Conservation (phyloP, 2,329 filamentous ascomycete genomes). For the Neopestalotiopsis rosae region DNA sequence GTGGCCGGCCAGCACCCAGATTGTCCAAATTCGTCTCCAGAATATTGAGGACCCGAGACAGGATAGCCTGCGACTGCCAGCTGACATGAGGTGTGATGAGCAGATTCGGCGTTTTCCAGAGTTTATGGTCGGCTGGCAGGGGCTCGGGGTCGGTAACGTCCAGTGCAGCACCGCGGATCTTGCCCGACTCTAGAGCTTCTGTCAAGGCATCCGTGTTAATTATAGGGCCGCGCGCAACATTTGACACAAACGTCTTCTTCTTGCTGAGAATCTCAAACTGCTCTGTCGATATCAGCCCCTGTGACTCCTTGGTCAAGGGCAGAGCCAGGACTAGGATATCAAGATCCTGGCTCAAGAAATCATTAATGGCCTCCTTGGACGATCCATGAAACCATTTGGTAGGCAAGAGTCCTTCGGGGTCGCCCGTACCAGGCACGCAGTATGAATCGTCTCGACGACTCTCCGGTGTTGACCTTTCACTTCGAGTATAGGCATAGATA, state of each 20-base stretch:
- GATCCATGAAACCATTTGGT: constrained; percentile 47
- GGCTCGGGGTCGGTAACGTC: constrained; percentile 77
- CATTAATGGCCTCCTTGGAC: constrained; percentile 36
- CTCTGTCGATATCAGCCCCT: constrained; percentile 45
- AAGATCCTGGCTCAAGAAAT: constrained; percentile 46
- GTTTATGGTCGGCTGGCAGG: constrained; percentile 62
- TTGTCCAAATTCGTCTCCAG: constrained; percentile 34
- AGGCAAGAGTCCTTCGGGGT: constrained; percentile 45
- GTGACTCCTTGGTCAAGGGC: constrained; percentile 45
- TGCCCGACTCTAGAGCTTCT: constrained; percentile 50
- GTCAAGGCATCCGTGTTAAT: constrained; percentile 54
- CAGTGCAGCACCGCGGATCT: constrained; percentile 62
- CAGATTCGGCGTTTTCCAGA: constrained; percentile 69
- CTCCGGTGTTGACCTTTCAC: constrained; percentile 62
- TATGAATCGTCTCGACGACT: constrained; percentile 64
- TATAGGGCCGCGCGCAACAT: constrained; percentile 61
- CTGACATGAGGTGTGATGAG: constrained; percentile 53
- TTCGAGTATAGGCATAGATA: constrained; percentile 72
- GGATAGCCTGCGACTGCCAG: constrained; percentile 32
- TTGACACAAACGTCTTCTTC: constrained; percentile 60
- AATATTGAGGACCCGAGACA: constrained; percentile 31
- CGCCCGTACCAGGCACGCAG: constrained; percentile 65
- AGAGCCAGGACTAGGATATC: constrained; percentile 48
- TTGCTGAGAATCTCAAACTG: constrained; percentile 43
- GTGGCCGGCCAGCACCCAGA: constrained; percentile 33